These are phyloP conservation scores for Glarea lozoyensis DNA, from an alignment of 495 filamentous ascomycete species.

Conservation along the genomic window DNA sequence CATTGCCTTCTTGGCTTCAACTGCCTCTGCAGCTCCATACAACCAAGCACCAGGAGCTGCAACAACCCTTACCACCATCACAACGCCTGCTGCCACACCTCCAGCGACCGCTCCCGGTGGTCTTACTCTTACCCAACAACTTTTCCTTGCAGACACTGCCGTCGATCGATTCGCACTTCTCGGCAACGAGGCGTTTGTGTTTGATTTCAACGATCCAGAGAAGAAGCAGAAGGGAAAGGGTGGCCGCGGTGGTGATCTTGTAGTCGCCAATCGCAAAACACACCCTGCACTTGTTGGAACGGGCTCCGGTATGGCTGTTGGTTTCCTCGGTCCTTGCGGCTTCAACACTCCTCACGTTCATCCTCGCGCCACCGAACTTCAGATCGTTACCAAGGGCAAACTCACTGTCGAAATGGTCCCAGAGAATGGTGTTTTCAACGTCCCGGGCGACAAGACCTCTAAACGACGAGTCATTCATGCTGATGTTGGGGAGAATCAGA, in stretches of 20 bases:
- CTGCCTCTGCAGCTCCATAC: conserved; percentile 7
- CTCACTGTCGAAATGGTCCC: conserved; percentile 31
- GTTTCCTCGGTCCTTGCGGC: conserved; percentile 30
- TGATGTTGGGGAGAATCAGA: conserved; percentile 25
- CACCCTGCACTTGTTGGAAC: conserved; percentile 36
- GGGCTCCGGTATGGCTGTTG: conserved; percentile 30
- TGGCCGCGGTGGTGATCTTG: conserved; percentile 21
- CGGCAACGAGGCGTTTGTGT: conserved; percentile 23
- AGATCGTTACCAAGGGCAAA: conserved; percentile 26
- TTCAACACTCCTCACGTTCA: conserved; percentile 42
- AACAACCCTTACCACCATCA: conserved; percentile 1
- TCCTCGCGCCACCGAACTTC: conserved; percentile 37
- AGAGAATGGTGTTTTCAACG: conserved; percentile 29
- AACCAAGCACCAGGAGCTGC: neutral
- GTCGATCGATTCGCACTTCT: conserved; percentile 25
- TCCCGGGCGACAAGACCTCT: conserved; percentile 4
- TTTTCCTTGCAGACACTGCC: conserved; percentile 18
- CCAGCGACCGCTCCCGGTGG: conserved; percentile 1
- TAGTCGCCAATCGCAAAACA: conserved; percentile 29
- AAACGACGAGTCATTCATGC: conserved; percentile 23
- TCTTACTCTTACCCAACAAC: conserved; percentile 13
- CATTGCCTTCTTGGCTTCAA: conserved; percentile 15
- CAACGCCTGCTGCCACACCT: conserved; percentile 1
- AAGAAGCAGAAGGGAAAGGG: conserved; percentile 10
- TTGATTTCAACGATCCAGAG: conserved; percentile 19